phyloP scores from a whole-genome alignment of 352 stramenopile genomes.

The Lagenidium giganteum region DNA sequence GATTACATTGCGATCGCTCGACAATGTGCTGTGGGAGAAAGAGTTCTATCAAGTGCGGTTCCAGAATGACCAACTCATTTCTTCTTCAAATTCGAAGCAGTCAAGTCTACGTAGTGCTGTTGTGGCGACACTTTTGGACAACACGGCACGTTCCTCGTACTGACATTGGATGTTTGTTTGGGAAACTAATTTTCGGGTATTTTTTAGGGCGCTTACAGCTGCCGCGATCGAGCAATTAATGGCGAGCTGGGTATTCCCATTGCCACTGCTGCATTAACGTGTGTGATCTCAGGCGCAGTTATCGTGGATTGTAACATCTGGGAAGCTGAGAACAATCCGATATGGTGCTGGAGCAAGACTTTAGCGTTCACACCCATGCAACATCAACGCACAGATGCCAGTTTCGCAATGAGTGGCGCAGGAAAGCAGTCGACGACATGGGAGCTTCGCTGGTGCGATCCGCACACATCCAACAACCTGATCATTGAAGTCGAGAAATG shows the following conservation, averaged over 20 bases:
- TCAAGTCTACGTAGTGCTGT: too few relatives aligned
- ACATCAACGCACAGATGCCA: background rate
- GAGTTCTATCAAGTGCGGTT: slow-evolving; percentile 28
- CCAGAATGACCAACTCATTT: too few relatives aligned
- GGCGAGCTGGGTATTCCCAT: slow-evolving; percentile 17
- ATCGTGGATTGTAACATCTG: slow-evolving; percentile 51
- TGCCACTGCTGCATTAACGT: slow-evolving; percentile 35
- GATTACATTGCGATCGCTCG: slow-evolving; percentile 34
- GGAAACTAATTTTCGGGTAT: background rate
- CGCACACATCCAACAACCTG: slow-evolving; percentile 22
- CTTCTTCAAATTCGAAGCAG: slow-evolving; percentile 12
- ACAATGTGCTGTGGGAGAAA: slow-evolving; percentile 43
- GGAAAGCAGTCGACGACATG: slow-evolving; percentile 5
- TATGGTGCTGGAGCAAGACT: slow-evolving; percentile 38
- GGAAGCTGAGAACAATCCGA: slow-evolving; percentile 32
- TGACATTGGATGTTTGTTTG: background rate
- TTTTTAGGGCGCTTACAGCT: slow-evolving; percentile 23
- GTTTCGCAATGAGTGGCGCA: slow-evolving; percentile 20
- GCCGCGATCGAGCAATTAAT: slow-evolving; percentile 28
- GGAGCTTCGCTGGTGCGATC: slow-evolving; percentile 23
- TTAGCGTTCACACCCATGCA: slow-evolving; percentile 14
- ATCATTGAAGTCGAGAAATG: slow-evolving; percentile 12
- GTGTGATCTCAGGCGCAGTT: slow-evolving; percentile 27
- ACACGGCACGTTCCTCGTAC: slow-evolving; percentile 12
- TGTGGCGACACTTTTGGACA: slow-evolving; percentile 39